Base-by-base conservation (phyloP, 148 eudicot species). In the Cornus florida region DNA sequence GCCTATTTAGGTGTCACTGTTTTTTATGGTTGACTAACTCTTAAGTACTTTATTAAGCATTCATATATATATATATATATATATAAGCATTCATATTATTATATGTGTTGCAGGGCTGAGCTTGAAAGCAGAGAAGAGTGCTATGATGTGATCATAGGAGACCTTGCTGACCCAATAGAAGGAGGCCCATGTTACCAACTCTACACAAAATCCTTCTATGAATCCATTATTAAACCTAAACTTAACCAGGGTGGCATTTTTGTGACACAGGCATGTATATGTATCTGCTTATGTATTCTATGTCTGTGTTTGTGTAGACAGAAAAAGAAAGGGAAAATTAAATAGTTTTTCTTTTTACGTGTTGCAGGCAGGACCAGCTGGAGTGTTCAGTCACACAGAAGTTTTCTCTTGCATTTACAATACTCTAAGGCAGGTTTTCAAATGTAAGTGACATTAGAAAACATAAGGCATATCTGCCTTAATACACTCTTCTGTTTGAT, bases 101-200 rank as follows among this genome's bases (percentile, higher is more conserved):
- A 31, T 4, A 22, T 50, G 19, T 59, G 43, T 71, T 3, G 53
- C 73, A 94, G 98, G 85, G 93, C 93, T 69, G 98, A 92, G 81
- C 89, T 94, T 60, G 90, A 92, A 62, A 87, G 87, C 50, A 84
- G 92, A 82, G 86, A 80, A 69, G 95, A 92, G 69, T 57, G 81
- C 53, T 92, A 88, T 76, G 95, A 94, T 86, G 92, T 91, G 85
- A 92, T 94, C 22, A 81, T 94, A 48, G 98, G 98, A 33, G 98
- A 94, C 80, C 84, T 92, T 57, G 98, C 97, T 0, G 98, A 94
- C 71, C 98, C 98, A 12, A 89, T 94, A 41, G 97, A 94, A 87
- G 98, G 98, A 82, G 98, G 98, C 67, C 98, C 98, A 50, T 94
- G 97, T 71, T 94, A 94, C 81, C 89, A 92, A 78, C 98, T 94